These are phyloP conservation scores for Thalassiosira exigua DNA, from an alignment of 352 stramenopile species.

Conservation along the genomic window DNA sequence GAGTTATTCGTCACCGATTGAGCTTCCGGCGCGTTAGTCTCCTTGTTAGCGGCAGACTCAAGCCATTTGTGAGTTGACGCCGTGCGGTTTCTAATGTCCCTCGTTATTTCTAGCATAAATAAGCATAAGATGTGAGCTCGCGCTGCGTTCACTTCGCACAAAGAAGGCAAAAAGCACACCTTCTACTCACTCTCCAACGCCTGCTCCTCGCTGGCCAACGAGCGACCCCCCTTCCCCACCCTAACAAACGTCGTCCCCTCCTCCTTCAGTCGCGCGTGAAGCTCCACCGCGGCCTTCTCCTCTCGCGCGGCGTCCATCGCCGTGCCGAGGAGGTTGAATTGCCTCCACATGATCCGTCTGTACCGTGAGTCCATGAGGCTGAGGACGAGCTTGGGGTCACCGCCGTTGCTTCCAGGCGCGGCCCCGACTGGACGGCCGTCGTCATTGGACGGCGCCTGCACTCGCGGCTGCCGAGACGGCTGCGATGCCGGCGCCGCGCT, in stretches of 20 bases:
- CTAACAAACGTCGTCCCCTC: conserved; percentile 24
- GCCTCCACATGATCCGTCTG: conserved; percentile 28
- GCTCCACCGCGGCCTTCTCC: conserved; percentile 20
- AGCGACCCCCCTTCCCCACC: background rate
- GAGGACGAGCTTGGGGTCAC: conserved; percentile 13
- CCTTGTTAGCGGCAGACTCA: conserved; percentile 6
- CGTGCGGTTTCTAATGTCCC: conserved; percentile 20
- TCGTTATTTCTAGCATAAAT: conserved; percentile 24
- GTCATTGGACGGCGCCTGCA: background rate
- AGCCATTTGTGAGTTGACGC: conserved; percentile 26
- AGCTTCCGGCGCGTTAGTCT: background rate
- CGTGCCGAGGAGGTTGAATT: conserved; percentile 36
- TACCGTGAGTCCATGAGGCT: conserved; percentile 30
- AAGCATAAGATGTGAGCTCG: background rate
- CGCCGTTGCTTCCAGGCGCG: background rate
- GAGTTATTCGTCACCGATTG: background rate
- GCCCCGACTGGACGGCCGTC: background rate
- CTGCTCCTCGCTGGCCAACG: conserved; percentile 13
- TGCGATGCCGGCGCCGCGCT: background rate
- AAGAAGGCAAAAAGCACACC: background rate
- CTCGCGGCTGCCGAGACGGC: conserved; percentile 3
- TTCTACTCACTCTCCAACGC: conserved; percentile 44
- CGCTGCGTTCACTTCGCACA: conserved; percentile 1
- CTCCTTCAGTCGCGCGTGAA: conserved; percentile 14
- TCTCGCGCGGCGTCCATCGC: conserved; percentile 20